Percentiles rank a stretch among this genome's conserved stretches.
phyloP scores from a whole-genome alignment of 2,329 filamentous ascomycete genomes.

The Purpureocillium lavendulum region DNA sequence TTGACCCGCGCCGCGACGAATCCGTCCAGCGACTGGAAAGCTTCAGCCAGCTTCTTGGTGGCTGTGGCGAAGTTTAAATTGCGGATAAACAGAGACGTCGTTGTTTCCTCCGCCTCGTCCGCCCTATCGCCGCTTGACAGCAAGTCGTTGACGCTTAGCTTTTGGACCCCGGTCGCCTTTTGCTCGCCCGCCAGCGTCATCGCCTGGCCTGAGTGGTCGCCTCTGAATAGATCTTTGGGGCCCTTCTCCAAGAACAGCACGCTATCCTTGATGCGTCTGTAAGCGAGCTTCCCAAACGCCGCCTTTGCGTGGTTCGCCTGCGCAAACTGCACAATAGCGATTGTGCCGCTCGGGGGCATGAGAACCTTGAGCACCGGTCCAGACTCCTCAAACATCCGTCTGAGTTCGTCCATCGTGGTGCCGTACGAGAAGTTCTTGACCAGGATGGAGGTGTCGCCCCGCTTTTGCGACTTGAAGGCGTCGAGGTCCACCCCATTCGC shows the following conservation, averaged over 20 bases:
- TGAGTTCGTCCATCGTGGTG: conserved; percentile 70
- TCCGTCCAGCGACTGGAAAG: conserved; percentile 74
- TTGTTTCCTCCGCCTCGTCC: conserved; percentile 50
- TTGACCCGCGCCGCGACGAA: conserved; percentile 88
- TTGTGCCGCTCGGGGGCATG: conserved; percentile 88
- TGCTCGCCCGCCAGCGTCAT: conserved; percentile 19
- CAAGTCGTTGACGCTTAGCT: conserved; percentile 61
- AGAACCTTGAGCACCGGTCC: conserved; percentile 74
- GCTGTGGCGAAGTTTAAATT: conserved; percentile 92
- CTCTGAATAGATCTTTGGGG: conserved; percentile 68
- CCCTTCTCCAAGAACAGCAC: conserved; percentile 92
- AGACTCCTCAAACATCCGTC: conserved; percentile 75
- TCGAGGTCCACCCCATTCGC: conserved; percentile 86
- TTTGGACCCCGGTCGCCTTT: conserved; percentile 39
- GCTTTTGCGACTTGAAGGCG: conserved; percentile 76
- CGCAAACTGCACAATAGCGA: conserved; percentile 85
- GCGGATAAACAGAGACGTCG: conserved; percentile 82
- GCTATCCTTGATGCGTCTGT: conserved; percentile 83
- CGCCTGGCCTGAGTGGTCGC: conserved; percentile 18
- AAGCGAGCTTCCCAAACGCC: conserved; percentile 79
- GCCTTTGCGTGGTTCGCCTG: conserved; percentile 71
- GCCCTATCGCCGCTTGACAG: conserved; percentile 47
- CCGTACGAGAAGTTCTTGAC: conserved; percentile 93
- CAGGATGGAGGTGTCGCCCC: conserved; percentile 79
- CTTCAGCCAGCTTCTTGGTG: conserved; percentile 63